Percentiles rank a stretch among this genome's conserved stretches.
Conservation (phyloP, 164 flowering plant genomes). For the Piper longum region DNA sequence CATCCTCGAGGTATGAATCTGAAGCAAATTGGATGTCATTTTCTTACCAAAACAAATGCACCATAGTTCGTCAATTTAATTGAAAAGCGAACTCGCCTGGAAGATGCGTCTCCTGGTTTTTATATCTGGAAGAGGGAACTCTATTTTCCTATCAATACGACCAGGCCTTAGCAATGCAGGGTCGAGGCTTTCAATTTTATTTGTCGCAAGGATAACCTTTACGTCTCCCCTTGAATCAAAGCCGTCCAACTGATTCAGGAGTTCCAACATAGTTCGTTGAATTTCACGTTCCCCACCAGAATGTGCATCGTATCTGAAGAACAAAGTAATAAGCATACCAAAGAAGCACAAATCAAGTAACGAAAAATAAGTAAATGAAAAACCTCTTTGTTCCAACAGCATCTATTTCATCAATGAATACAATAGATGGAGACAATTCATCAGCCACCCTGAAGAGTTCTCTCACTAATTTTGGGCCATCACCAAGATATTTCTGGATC, state of each 20-base stretch:
- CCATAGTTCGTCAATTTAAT: background rate
- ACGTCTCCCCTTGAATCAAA: slow-evolving; percentile 92
- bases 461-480: slow-evolving; percentile 90
- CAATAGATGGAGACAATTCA: slow-evolving; percentile 91
- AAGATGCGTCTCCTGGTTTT: slow-evolving; percentile 85
- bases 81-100: slow-evolving; percentile 29
- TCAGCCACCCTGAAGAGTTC: slow-evolving; percentile 93
- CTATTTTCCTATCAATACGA: slow-evolving; percentile 80
- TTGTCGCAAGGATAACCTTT: slow-evolving; percentile 89
- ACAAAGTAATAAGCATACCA: background rate
- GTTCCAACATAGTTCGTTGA: slow-evolving; percentile 89
- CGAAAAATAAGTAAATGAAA: background rate
- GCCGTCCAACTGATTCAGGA: slow-evolving; percentile 87
- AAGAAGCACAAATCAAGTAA: background rate
- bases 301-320: slow-evolving; percentile 73
- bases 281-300: slow-evolving; percentile 97
- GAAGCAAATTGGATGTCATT: background rate
- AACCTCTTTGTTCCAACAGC: slow-evolving; percentile 92
- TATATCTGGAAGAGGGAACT: slow-evolving; percentile 88
- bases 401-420: slow-evolving; percentile 94
- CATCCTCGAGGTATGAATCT: slow-evolving; percentile 91
- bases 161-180: slow-evolving; percentile 95
- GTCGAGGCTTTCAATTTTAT: slow-evolving; percentile 80
- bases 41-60: background rate
- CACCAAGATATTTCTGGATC: slow-evolving; percentile 89